Percentiles rank a stretch among this genome's conserved stretches.
Conservation (phyloP, 495 filamentous ascomycete species). For the Podospora fimiseda region DNA sequence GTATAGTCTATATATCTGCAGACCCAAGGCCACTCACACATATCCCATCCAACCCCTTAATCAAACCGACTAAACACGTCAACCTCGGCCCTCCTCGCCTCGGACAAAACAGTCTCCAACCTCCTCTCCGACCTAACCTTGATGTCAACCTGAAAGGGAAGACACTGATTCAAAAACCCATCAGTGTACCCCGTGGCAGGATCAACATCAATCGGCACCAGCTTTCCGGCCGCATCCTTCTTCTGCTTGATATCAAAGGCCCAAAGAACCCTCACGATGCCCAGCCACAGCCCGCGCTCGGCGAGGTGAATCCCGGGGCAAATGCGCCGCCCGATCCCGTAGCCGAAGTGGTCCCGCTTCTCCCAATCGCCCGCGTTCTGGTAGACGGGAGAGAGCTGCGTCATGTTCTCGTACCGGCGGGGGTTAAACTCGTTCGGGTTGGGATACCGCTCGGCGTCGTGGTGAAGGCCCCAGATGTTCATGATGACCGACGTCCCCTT, state of each 20-base stretch:
- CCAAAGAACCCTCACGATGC: slow-evolving; percentile 43
- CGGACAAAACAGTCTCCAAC: too few species aligned
- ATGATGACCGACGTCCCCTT: slow-evolving; percentile 22
- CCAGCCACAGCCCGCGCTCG: slow-evolving; percentile 42
- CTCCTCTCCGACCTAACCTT: too few species aligned
- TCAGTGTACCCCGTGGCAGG: too few species aligned
- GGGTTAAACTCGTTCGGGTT: slow-evolving; percentile 45
- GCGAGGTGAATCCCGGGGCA: slow-evolving; percentile 49
- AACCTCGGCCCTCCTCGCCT: too few species aligned
- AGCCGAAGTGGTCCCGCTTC: slow-evolving; percentile 34
- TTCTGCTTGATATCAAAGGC: slow-evolving; percentile 36
- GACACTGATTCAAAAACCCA: too few species aligned
- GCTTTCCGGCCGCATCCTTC: slow-evolving; percentile 17
- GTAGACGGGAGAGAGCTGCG: slow-evolving; percentile 18
- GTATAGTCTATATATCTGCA: too few species aligned
- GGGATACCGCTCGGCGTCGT: slow-evolving; percentile 33
- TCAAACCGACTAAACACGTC: too few species aligned
- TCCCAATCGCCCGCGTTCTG: slow-evolving; percentile 35
- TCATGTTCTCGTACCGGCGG: slow-evolving; percentile 34
- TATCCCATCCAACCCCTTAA: too few species aligned
- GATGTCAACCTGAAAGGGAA: too few species aligned
- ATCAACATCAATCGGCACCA: too few species aligned
- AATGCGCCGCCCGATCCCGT: slow-evolving; percentile 51
- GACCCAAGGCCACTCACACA: too few species aligned
- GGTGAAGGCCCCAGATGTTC: slow-evolving; percentile 37